phyloP scores from a whole-genome alignment of 1,284 basidiomycete species.

The Puccinia horiana region DNA sequence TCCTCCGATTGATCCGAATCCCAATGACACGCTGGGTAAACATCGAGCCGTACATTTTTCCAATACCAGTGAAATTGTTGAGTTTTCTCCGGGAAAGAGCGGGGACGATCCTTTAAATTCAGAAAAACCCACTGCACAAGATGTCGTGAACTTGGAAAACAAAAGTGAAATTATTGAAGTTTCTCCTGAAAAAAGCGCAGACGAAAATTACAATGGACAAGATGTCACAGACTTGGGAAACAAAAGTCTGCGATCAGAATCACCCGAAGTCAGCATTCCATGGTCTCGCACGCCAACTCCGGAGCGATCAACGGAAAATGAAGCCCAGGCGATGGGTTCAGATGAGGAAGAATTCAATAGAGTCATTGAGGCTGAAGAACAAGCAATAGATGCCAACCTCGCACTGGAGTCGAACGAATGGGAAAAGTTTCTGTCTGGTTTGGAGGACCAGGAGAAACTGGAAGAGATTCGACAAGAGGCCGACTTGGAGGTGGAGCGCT shows the following conservation, averaged over 20 bases:
- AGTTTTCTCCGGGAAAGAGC: neutral
- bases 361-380: slow-evolving; percentile 42
- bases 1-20: neutral
- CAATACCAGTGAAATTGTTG: neutral
- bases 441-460: slow-evolving; percentile 37
- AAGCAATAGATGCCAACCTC: slow-evolving; percentile 12
- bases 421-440: slow-evolving; percentile 30
- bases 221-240: neutral
- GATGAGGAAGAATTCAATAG: slow-evolving; percentile 39
- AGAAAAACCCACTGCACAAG: too few relatives aligned
- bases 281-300: slow-evolving; percentile 40
- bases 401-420: slow-evolving; percentile 38
- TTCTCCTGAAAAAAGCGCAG: neutral
- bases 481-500: slow-evolving; percentile 23
- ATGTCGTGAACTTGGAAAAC: neutral
- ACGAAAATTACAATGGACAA: neutral
- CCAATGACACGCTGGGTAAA: neutral
- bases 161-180: too few relatives aligned
- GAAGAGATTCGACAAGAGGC: slow-evolving; percentile 23
- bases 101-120: neutral
- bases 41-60: neutral
- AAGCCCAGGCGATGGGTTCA: neutral
- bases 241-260: neutral
- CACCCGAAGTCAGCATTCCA: slow-evolving; percentile 21
- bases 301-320: neutral